phyloP scores from a whole-genome alignment of 208 protist genomes.

The Chromosphaera perkinsii region DNA sequence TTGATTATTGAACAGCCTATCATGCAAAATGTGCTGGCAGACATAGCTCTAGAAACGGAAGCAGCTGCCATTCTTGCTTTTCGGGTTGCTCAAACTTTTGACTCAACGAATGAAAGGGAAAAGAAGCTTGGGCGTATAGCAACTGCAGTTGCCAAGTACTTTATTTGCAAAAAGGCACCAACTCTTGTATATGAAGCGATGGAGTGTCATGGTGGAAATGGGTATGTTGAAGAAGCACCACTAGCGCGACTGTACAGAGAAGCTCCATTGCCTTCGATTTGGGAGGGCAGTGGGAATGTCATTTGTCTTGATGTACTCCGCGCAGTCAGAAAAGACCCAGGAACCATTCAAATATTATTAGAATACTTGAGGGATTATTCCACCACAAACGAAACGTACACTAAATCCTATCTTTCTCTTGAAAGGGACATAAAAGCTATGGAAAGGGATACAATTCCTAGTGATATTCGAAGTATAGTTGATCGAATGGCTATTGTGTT shows the following conservation, averaged over 20 bases:
- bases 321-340: conserved; percentile 4
- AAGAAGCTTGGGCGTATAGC: conserved; percentile 42
- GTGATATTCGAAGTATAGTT: background rate
- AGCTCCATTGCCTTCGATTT: conserved; percentile 49
- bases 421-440: background rate
- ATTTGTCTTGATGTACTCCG: conserved; percentile 50
- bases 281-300: conserved; percentile 53
- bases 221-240: conserved; percentile 47
- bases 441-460: background rate
- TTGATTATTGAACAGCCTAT: conserved; percentile 36
- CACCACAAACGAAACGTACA: background rate
- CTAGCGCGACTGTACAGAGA: conserved; percentile 45
- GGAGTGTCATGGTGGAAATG: conserved; percentile 48
- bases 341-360: background rate
- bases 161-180: conserved; percentile 41
- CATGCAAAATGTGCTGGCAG: conserved; percentile 47
- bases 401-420: background rate
- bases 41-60: conserved; percentile 43
- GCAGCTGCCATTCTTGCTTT: conserved; percentile 17
- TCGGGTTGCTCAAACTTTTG: conserved; percentile 18
- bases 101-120: background rate
- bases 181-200: conserved; percentile 37
- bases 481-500: background rate
- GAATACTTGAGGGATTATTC: background rate
- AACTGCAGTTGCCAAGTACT: conserved; percentile 50